Base-by-base conservation (phyloP, 192 early-diverging fungal genomes). In the Gonapodya sp. region DNA sequence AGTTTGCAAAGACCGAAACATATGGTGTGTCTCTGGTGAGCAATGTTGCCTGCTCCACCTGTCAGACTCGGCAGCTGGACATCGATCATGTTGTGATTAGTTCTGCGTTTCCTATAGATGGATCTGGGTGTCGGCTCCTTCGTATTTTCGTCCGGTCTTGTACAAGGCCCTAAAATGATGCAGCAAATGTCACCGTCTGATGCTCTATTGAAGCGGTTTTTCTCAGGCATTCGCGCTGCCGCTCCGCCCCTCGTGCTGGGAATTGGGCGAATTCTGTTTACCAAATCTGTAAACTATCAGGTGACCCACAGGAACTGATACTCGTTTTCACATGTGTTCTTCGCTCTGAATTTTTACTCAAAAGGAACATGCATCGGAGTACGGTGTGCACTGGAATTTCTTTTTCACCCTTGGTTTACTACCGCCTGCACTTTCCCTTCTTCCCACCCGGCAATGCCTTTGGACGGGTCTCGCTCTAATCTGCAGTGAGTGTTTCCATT, bases 311-410 rank as follows among this genome's bases (percentile, higher is more conserved):
- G n/a, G n/a, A n/a, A n/a, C n/a, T n/a, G n/a, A n/a, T n/a, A n/a
- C n/a, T n/a, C n/a, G n/a, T n/a, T n/a, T n/a, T n/a, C n/a, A n/a
- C n/a, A n/a, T n/a, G n/a, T n/a, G n/a, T n/a, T n/a, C n/a, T n/a
- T n/a, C n/a, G n/a, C n/a, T n/a, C n/a, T n/a, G n/a, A n/a, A n/a
- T n/a, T n/a, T n/a, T n/a, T n/a, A n/a, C n/a, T n/a, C 31, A 1
- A 34, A 37, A 93, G 89, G 94, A 96, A 73, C 96, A 99, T 82
- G 93, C 93, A 2, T 89, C 94, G 0, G 97, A 99, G 83, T 99
- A 99, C 83, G 97, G 97, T 32, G 89, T 94, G 72, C 97, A 99
- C 81, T 99, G 97, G 97, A 99, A 99, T 88, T 99, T 99, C 86
- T 99, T 97, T 84, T 89, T 97, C 78, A 99, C 97, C 0, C 89